Evolutionary conservation across 345 rosid genomes (phyloP).

Genomic region (Reutealis trisperma): DNA sequence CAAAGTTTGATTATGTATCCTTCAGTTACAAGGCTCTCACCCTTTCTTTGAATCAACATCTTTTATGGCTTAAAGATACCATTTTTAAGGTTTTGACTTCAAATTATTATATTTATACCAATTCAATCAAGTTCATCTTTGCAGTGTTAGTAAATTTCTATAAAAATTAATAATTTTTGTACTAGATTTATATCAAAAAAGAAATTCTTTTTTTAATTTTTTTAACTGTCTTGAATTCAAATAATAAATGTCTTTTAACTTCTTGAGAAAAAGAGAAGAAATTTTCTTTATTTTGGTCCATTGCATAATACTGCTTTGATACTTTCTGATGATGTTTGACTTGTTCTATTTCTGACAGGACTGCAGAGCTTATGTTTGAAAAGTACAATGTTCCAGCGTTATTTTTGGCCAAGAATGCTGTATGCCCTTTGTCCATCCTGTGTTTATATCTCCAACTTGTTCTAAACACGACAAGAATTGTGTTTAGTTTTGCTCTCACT

Average conservation of each 20-base stretch:
- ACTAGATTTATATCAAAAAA: neutral
- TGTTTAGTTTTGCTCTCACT: neutral
- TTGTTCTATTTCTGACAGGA: conserved; percentile 49
- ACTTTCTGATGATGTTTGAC: conserved; percentile 8
- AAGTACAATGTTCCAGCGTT: conserved; percentile 95
- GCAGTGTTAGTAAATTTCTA: neutral
- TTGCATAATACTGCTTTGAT: neutral
- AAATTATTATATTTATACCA: neutral
- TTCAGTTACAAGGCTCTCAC: neutral
- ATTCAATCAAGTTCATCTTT: neutral
- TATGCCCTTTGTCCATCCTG: conserved; percentile 39
- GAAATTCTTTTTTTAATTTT: neutral
- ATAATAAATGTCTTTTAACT: too few species aligned
- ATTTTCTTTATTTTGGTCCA: neutral
- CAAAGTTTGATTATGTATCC: neutral
- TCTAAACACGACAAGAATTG: neutral
- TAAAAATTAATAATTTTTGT: neutral
- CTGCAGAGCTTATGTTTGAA: conserved; percentile 95
- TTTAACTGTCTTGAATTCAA: too few species aligned
- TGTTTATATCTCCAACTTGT: conserved; percentile 5
- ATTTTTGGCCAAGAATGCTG: conserved; percentile 98
- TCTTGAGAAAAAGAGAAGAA: too few species aligned
- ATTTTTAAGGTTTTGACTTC: neutral
- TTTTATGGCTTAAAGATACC: neutral
- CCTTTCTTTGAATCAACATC: conserved; percentile 2